These are phyloP conservation scores for Pseudomassariella vexata DNA, from an alignment of 2,329 filamentous ascomycete genomes.

Conservation along the genomic window DNA sequence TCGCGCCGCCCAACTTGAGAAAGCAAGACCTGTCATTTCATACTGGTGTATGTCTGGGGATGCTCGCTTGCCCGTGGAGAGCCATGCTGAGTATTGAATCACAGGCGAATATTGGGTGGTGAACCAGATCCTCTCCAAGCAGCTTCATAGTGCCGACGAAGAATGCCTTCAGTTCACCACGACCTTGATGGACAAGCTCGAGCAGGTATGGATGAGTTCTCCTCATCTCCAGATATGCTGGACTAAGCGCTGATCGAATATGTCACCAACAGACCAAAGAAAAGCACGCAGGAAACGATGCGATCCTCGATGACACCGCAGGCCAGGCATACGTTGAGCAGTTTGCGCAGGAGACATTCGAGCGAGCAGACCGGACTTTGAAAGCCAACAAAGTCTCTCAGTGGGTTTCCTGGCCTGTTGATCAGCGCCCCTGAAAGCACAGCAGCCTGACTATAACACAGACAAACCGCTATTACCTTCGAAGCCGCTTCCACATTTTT, in stretches of 20 bases:
- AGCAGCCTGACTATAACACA: slow-evolving; percentile 25
- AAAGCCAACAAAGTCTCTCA: slow-evolving; percentile 77
- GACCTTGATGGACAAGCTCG: slow-evolving; percentile 83
- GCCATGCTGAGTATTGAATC: slow-evolving; percentile 11
- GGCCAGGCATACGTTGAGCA: slow-evolving; percentile 92
- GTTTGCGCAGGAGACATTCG: slow-evolving; percentile 85
- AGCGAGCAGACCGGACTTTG: slow-evolving; percentile 76
- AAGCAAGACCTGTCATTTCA: slow-evolving; percentile 77
- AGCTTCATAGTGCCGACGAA: slow-evolving; percentile 71
- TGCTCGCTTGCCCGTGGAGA: background rate
- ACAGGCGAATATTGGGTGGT: slow-evolving; percentile 87
- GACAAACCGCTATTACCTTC: slow-evolving; percentile 90
- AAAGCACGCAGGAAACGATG: slow-evolving; percentile 71
- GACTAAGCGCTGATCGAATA: too few species aligned
- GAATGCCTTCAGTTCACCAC: slow-evolving; percentile 79
- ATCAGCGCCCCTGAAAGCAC: too few species aligned
- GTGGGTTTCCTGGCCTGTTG: slow-evolving; percentile 34
- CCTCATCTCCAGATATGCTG: background rate
- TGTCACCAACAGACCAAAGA: slow-evolving; percentile 60
- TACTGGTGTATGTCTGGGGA: slow-evolving; percentile 76
- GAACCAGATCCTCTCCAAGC: slow-evolving; percentile 79
- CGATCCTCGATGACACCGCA: slow-evolving; percentile 76
- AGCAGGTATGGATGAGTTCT: slow-evolving; percentile 48
- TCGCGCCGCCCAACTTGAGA: slow-evolving; percentile 78
- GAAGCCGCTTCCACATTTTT: slow-evolving; percentile 90